Percentiles rank a stretch among this genome's conserved stretches.
Conservation (phyloP, 1,284 basidiomycete genomes). For the Wolfiporia cocos region DNA sequence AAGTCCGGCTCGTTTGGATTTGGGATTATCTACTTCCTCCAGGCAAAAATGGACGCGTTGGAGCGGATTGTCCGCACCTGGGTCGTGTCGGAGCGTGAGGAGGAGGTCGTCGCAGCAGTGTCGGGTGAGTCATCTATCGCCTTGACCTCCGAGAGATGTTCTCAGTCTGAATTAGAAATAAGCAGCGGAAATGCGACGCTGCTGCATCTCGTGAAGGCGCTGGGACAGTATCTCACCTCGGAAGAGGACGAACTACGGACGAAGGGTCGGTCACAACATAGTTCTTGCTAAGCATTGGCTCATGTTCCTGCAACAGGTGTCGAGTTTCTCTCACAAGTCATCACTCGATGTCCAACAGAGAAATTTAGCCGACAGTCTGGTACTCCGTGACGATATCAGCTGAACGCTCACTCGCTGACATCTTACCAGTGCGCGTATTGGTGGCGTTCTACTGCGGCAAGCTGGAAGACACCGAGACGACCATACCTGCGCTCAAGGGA, state of each 20-base stretch:
- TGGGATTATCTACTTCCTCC: no score
- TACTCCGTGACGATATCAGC: slow-evolving; percentile 24
- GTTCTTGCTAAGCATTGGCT: not conserved
- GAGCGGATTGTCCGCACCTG: slow-evolving; percentile 66
- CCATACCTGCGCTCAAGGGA: slow-evolving; percentile 73
- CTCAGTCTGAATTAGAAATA: slow-evolving; percentile 60
- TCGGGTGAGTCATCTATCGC: no score
- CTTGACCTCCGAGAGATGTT: no score
- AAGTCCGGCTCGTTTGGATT: no score
- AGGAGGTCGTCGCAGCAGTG: slow-evolving; percentile 55
- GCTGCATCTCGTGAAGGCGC: slow-evolving; percentile 78
- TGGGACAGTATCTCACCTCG: slow-evolving; percentile 84
- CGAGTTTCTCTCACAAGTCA: slow-evolving; percentile 61
- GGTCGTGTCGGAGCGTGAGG: slow-evolving; percentile 59
- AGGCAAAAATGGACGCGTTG: slow-evolving; percentile 34
- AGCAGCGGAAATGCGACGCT: slow-evolving; percentile 56
- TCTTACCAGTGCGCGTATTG: slow-evolving; percentile 67
- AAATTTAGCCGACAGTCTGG: slow-evolving; percentile 81
- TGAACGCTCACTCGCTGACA: slow-evolving; percentile 6
- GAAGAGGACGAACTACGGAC: slow-evolving; percentile 76
- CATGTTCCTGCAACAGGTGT: slow-evolving; percentile 48
- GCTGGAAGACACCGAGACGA: slow-evolving; percentile 78
- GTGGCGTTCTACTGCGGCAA: slow-evolving; percentile 83
- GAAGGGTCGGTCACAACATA: slow-evolving; percentile 53
- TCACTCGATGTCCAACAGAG: slow-evolving; percentile 54